Base-by-base conservation (phyloP, 768 basidiomycete species). In the Polyporus arcularius region DNA sequence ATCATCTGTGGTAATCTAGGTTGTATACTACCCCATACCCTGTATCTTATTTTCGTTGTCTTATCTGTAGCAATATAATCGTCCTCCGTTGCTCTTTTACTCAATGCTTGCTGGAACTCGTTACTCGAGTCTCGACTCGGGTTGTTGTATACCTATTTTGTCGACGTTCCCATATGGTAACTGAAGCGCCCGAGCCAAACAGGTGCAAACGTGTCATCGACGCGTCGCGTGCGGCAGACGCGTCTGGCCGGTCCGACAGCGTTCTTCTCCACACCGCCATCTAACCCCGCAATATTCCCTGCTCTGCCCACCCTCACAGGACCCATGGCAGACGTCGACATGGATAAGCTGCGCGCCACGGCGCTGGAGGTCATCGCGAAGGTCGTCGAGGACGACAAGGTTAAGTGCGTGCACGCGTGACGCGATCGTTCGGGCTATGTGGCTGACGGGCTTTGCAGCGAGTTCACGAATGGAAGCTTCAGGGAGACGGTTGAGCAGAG, bases 381-480 rank as follows among this genome's bases (percentile, higher is more conserved):
- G 50, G 63, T 68, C 12, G 58, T 58, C 46, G 61, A 69, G 35
- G 68, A 75, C 10, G 73, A 70, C 7, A 70, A 65, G 6, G 72
- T 81, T 67, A 43, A 64, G 70, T 71, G 50, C 57, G 70, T 61
- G n/a, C 28, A 38, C 3, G 41, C 51, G 21, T n/a, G 15, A 16
- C 21, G 26, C 32, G 14, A 3, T n/a, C 30, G 14, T 11, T 42
- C 15, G 5, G 12, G 30, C 3, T 35, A 28, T 6, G n/a, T 40
- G 12, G 30, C 38, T 35, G 18, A 31, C 51, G 5, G 6, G 47
- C 51, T 46, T 38, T n/a, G 48, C 62, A 85, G 83, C 40, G 55
- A 68, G 7, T 65, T 81, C 26, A 87, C 86, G 2, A 77, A 77
- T 15, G 80, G 82, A 26, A 74, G 79, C 12, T 75, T 88, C 28